Evolutionary conservation across 805 yeast genomes (phyloP), one percentile per base, ranked within the genome.

Genomic region (Hagleromyces aurorensis): DNA sequence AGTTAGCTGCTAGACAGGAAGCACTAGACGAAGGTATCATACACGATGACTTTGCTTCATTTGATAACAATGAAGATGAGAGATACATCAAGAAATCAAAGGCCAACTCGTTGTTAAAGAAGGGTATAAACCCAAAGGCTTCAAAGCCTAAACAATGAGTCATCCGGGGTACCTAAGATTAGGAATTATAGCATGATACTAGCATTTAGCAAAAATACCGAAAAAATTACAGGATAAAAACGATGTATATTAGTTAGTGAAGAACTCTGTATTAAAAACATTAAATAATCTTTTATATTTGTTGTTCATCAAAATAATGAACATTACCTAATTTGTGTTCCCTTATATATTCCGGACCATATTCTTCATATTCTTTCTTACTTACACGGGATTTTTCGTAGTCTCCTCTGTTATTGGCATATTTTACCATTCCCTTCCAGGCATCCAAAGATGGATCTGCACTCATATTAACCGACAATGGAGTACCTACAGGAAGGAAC

Each of bases 371-470:
- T 39, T 87, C 94, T 32, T 67, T 57, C 41, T 67, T 72, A 0
- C 91, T 69, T 14, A 89, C 63, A 35, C 67, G 73, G 7, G 72
- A 60, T 2, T 58, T 43, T 16, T 62, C 44, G 21, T 69, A 65
- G 2, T 52, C 55, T 11, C 65, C 72, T 1, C 57, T 65, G 13
- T 69, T 64, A 3, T 46, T 44, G 5, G 87, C 63, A 82, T 94
- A 83, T 46, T 70, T 69, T 8, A 83, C 76, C 94, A 91, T 86
- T 16, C 98, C 98, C 46, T 66, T 77, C 97, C 98, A 91, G 1
- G 96, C 73, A 55, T 89, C 98, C 17, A 71, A 48, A 1, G 71
- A 43, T 2, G 95, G 89, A 51, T 83, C 75, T 2, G 55, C 41
- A 0, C 95, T 91, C 11, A 58, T 49, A 32, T 78, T 61, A 1